Base-by-base conservation (phyloP, 768 basidiomycete species). In the Fistulinella prunicolor region DNA sequence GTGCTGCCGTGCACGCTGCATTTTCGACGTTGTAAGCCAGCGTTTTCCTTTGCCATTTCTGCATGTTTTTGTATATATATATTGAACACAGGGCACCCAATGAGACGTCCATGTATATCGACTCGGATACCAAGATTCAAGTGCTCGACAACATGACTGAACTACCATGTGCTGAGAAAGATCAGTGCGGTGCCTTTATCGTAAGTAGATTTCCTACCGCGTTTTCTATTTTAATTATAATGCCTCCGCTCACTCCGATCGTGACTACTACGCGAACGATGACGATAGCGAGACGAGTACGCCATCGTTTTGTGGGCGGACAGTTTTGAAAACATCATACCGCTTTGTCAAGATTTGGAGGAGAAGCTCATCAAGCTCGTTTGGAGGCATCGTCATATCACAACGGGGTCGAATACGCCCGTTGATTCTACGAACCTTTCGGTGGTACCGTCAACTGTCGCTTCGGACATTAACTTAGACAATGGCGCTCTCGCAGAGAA, bases 101-200 rank as follows among this genome's bases (percentile, higher is more conserved):
- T 44, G 76, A 79, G 3, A 64, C 65, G 4, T 79, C 78, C 29
- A 79, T 89, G 56, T 83, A 82, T 56, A 75, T 94, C 54, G 86
- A 90, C 63, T 63, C 67, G 46, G 83, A 91, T 61, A 93, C 89
- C 2, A 85, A 89, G 19, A 92, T 94, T 44, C 92, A 94, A 67
- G 83, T 94, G 36, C 65, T 94, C 28, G 85, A 90, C 47, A 78
- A 77, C 16, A 79, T 94, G 60, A 55, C 61, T 39, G 78, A 82
- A 51, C 71, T 94, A 22, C 79, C 85, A 9, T 77, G 78, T 38
- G 89, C 91, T 3, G 88, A 94, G 65, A 93, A 92, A 68, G 90
- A 94, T 59, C 92, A 94, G 61, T 91, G 87, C 46, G 92, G 82
- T 14, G 92, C 92, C 16, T 94, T 94, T 66, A 78, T 91, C 51